Percentiles rank a stretch among this genome's conserved stretches.
Evolutionary conservation across 73 alveolate species (phyloP).

Genomic region (Paramecium sonneborni): DNA sequence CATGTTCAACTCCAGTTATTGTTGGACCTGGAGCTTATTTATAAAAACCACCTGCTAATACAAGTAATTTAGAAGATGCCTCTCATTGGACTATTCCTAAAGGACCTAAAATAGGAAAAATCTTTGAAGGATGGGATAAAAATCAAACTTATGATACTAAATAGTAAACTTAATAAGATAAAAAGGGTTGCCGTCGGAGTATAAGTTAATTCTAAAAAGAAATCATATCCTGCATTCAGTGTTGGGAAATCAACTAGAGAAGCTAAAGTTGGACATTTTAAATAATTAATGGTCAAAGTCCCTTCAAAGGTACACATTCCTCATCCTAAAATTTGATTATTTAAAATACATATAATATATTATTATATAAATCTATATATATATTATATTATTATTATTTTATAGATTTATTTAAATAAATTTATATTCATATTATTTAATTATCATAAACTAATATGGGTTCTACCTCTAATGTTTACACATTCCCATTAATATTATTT

Average conservation of each 20-base stretch:
- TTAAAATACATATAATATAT: background rate
- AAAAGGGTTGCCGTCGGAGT: slow-evolving; percentile 71
- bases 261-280: slow-evolving; percentile 73
- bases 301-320: slow-evolving; percentile 71
- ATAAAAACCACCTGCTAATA: slow-evolving; percentile 76
- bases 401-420: no score
- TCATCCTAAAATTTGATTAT: slow-evolving; percentile 74
- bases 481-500: background rate
- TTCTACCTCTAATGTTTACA: background rate
- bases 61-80: slow-evolving; percentile 69
- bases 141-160: slow-evolving; percentile 79
- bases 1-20: slow-evolving; percentile 77
- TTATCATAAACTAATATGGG: background rate
- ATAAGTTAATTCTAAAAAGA: slow-evolving; percentile 75
- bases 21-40: slow-evolving; percentile 89
- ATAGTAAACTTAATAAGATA: slow-evolving; percentile 29
- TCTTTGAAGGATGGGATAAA: slow-evolving; percentile 71
- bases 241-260: slow-evolving; percentile 81
- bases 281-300: slow-evolving; percentile 76
- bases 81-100: slow-evolving; percentile 85
- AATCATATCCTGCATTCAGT: slow-evolving; percentile 69
- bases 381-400: no score
- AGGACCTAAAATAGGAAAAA: slow-evolving; percentile 75
- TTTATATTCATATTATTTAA: background rate
- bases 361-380: background rate